phyloP scores from a whole-genome alignment of 768 basidiomycete species.

The Exidia glandulosa region DNA sequence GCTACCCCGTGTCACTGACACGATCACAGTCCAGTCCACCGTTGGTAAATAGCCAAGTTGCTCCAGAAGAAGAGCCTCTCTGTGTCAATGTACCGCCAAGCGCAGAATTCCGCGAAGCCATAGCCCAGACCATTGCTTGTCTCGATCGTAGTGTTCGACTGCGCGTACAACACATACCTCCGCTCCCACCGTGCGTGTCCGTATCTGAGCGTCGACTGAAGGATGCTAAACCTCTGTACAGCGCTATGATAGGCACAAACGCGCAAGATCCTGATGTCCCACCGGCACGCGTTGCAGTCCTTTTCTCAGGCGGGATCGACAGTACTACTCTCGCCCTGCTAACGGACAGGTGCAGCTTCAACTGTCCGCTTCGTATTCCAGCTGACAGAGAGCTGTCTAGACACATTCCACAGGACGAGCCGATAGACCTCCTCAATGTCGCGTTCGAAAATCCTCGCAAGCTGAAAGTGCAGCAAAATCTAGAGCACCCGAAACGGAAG shows the following conservation, averaged over 20 bases:
- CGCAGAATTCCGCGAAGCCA: neutral
- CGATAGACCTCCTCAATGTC: slow-evolving; percentile 87
- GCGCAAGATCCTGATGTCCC: neutral
- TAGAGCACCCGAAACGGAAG: slow-evolving; percentile 32
- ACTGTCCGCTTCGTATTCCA: neutral
- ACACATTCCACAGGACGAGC: slow-evolving; percentile 61
- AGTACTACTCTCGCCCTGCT: slow-evolving; percentile 75
- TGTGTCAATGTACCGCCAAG: slow-evolving; percentile 1
- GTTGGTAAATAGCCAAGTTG: neutral
- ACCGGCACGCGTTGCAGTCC: slow-evolving; percentile 58
- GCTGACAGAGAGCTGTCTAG: slow-evolving; percentile 26
- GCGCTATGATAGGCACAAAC: neutral
- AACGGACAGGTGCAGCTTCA: slow-evolving; percentile 49
- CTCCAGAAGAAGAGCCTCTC: neutral
- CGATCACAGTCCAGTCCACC: neutral
- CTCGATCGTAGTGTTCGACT: slow-evolving; percentile 52
- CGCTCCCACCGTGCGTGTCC: slow-evolving; percentile 21
- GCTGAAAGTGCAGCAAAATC: slow-evolving; percentile 37
- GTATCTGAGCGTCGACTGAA: neutral
- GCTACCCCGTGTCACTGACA: no score
- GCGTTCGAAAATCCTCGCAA: slow-evolving; percentile 94
- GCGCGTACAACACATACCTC: slow-evolving; percentile 60
- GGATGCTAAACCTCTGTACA: neutral
- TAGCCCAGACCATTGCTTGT: neutral
- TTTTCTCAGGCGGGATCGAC: slow-evolving; percentile 96